Conservation (phyloP, 2,329 filamentous ascomycete genomes). For the Pestalotiopsis sp. region DNA sequence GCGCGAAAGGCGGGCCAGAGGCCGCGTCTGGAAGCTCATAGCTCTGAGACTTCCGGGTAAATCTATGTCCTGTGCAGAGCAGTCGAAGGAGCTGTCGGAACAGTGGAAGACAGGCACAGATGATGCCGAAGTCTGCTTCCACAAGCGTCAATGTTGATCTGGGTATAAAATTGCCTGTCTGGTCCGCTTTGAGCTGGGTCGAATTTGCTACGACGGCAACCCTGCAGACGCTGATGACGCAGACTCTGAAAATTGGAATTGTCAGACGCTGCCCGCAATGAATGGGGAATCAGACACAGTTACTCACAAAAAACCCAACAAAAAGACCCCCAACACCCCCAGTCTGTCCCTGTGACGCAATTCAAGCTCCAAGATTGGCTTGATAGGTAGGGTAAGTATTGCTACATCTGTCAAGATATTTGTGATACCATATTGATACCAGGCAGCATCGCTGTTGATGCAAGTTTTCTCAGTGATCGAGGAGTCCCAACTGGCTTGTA, state of each 20-base stretch:
- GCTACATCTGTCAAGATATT: neutral
- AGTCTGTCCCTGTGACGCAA: neutral
- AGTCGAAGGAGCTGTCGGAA: neutral
- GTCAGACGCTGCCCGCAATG: neutral
- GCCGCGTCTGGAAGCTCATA: neutral
- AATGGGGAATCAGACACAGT: neutral
- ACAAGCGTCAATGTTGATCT: constrained; percentile 1
- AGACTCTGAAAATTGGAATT: neutral
- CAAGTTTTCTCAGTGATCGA: neutral
- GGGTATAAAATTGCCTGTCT: constrained; percentile 1
- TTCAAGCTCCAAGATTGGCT: neutral
- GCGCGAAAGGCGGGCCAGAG: neutral
- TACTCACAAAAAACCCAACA: neutral
- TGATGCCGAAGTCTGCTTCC: neutral
- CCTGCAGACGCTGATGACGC: neutral
- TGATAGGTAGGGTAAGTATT: neutral
- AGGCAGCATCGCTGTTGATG: neutral
- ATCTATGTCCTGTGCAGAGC: neutral
- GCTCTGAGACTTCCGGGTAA: neutral
- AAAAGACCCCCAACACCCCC: neutral
- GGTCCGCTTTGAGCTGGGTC: neutral
- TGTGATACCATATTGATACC: constrained; percentile 1
- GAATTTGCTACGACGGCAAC: neutral
- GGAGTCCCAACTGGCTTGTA: neutral
- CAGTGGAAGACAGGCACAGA: neutral